Evolutionary conservation across 2,329 filamentous ascomycete species (phyloP), one percentile per base, ranked within the genome.

Genomic region (Didymella pomorum): DNA sequence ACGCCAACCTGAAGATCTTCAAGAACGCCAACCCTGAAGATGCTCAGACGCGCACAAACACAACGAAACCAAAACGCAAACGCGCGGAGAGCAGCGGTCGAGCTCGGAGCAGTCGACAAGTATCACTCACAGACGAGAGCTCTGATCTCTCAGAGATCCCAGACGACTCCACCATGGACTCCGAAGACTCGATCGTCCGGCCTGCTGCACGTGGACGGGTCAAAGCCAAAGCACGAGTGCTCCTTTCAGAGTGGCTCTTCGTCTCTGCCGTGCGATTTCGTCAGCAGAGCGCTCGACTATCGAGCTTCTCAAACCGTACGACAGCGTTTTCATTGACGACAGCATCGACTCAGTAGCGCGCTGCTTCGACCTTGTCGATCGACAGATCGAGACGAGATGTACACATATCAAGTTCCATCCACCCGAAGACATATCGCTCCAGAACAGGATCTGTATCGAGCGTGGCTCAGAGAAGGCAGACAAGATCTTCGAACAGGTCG

Each of bases 401-500:
- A 58, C 46, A 28, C 62, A 61, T 45, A 33, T 60, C n/a, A 49
- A 61, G 18, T 61, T 66, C 35, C 59, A 61, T 9, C 42, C 60
- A n/a, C 59, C 61, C 2, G 63, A 64, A 23, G 63, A 64, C 28
- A 64, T 67, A 55, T 60, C 59, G 2, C 44, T 50, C 14, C 28
- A 60, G 14, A 46, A n/a, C 14, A 47, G 28, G 18, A 44, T 61
- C 20, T 42, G 61, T 23, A 44, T 67, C 21, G 47, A 61, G 11
- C 44, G 51, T 20, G 20, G 29, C 9, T 46, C 42, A 11, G 20
- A 16, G 25, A 18, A 53, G 31, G 41, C 21, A 57, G 31, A 31
- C 33, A 8, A 26, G 1, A 41, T 31, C 1, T 67, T 58, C 39
- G 39, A 56, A 23, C 42, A 39, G 10, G 33, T 61, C 14, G 28